These are phyloP conservation scores for Paraphaeosphaeria sporulosa DNA, from an alignment of 2,329 filamentous ascomycete species.

Conservation along the genomic window DNA sequence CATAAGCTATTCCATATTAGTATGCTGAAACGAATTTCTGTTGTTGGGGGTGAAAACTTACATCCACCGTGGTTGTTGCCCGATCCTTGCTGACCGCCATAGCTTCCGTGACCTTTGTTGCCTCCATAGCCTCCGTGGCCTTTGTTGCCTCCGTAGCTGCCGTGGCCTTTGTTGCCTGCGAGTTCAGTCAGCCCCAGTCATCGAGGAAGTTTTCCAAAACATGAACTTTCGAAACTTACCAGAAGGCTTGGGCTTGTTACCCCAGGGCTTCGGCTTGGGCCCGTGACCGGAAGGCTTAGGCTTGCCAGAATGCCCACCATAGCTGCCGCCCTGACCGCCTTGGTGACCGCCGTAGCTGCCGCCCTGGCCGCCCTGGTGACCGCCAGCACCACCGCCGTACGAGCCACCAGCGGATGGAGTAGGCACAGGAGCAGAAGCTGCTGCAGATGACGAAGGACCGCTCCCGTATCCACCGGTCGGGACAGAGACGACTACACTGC, in stretches of 20 bases:
- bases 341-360: not conserved
- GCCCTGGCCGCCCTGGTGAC: not conserved
- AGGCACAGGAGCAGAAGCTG: not conserved
- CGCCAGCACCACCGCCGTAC: not conserved
- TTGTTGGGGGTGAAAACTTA: not conserved
- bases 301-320: not conserved
- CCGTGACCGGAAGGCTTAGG: too few species aligned
- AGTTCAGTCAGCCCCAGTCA: not conserved
- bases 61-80: constrained; percentile 1
- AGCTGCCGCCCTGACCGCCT: not conserved
- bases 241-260: not conserved
- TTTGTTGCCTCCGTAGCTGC: not conserved
- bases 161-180: not conserved
- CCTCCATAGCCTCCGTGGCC: not conserved
- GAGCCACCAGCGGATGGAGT: not conserved
- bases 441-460: not conserved
- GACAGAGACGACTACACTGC: constrained; percentile 2
- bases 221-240: not conserved
- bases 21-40: not conserved
- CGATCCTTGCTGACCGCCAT: not conserved
- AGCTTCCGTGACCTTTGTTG: not conserved
- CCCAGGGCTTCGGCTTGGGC: not conserved
- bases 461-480: constrained; percentile 9
- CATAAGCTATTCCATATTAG: constrained; percentile 3
- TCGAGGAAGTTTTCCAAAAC: not conserved